phyloP scores from a whole-genome alignment of 2,329 filamentous ascomycete species.

The Madurella fahalii region DNA sequence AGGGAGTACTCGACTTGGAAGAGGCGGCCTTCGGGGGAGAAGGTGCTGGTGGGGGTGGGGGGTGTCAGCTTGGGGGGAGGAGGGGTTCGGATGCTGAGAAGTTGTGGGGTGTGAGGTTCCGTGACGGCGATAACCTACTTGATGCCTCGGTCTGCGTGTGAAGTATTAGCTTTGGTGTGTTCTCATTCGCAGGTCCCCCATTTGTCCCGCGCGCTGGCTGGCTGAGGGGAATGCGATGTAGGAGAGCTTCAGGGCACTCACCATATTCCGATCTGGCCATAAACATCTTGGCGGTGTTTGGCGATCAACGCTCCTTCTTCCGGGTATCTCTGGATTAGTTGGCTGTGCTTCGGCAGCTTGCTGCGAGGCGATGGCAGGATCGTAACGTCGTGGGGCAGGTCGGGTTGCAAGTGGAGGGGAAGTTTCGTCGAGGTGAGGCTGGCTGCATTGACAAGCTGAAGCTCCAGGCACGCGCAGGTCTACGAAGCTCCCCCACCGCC shows the following conservation, averaged over 20 bases:
- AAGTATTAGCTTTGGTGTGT: slow-evolving; percentile 32
- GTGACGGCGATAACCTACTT: slow-evolving; percentile 60
- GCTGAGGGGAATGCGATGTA: slow-evolving; percentile 15
- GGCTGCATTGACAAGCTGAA: slow-evolving; percentile 21
- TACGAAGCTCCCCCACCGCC: slow-evolving; percentile 22
- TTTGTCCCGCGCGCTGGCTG: background rate
- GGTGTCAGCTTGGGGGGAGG: slow-evolving; percentile 3
- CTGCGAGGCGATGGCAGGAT: background rate
- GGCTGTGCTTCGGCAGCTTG: background rate
- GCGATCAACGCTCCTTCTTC: background rate
- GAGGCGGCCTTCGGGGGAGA: slow-evolving; percentile 97
- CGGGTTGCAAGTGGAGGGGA: slow-evolving; percentile 6
- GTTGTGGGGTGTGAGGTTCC: background rate
- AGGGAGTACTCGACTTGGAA: slow-evolving; percentile 99
- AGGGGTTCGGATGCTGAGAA: background rate
- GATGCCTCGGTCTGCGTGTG: slow-evolving; percentile 82
- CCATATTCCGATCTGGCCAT: slow-evolving; percentile 99
- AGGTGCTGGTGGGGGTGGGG: slow-evolving; percentile 62
- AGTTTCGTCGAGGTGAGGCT: slow-evolving; percentile 7
- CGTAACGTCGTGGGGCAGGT: slow-evolving; percentile 9
- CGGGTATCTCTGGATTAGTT: background rate
- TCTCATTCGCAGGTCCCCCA: background rate
- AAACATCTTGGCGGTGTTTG: slow-evolving; percentile 74
- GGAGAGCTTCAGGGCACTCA: slow-evolving; percentile 46
- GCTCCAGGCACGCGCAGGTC: slow-evolving; percentile 27